Conservation (phyloP, 2,329 filamentous ascomycete genomes). For the Aspergillus niger region DNA sequence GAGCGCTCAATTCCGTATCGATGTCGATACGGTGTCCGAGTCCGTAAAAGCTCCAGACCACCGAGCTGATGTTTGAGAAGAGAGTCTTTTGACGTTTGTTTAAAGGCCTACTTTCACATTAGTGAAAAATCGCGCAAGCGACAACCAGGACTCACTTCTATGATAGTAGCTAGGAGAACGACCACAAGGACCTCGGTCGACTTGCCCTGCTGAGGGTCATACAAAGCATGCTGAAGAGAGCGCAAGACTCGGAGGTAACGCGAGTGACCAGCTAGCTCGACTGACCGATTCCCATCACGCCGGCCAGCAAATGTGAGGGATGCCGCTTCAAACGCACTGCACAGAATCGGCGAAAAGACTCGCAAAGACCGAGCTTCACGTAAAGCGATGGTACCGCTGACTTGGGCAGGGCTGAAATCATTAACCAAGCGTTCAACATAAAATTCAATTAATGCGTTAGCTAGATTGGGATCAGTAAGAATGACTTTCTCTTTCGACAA, state of each 20-base stretch:
- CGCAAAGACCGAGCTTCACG: constrained; percentile 28
- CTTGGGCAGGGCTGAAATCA: constrained; percentile 26
- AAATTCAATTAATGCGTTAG: constrained; percentile 25
- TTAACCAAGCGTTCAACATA: constrained; percentile 28
- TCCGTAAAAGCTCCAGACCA: constrained; percentile 25
- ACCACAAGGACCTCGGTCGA: constrained; percentile 29
- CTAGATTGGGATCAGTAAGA: constrained; percentile 20
- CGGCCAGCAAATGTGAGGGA: constrained; percentile 27
- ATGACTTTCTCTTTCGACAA: constrained; percentile 14
- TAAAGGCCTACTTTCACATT: constrained; percentile 24
- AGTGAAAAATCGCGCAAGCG: neutral
- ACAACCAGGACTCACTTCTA: constrained; percentile 20
- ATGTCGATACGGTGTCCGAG: constrained; percentile 29
- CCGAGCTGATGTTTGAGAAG: constrained; percentile 30
- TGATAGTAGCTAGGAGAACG: constrained; percentile 28
- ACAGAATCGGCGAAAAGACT: constrained; percentile 27
- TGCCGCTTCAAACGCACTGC: constrained; percentile 28
- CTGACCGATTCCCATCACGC: constrained; percentile 20
- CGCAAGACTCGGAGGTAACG: constrained; percentile 24
- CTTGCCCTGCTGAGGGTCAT: constrained; percentile 20
- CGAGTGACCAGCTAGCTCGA: constrained; percentile 24
- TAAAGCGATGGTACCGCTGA: constrained; percentile 25
- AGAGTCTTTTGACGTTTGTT: constrained; percentile 28
- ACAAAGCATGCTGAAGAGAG: constrained; percentile 22
- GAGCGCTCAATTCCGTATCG: constrained; percentile 29